Conservation (phyloP, 2,329 filamentous ascomycete species). For the Aspergillus tubingensis region DNA sequence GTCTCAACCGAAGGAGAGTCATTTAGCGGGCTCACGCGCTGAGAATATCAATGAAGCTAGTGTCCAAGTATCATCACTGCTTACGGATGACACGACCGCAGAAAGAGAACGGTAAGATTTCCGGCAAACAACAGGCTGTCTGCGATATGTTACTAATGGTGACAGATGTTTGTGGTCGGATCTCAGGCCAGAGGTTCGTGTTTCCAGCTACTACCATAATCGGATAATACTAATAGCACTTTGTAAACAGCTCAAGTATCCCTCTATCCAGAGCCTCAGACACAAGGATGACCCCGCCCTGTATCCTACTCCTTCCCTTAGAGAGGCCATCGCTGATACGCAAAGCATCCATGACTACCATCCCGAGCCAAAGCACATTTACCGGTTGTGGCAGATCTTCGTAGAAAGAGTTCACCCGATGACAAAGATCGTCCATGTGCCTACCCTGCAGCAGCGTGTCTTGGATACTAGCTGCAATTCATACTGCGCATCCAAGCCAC, state of each 20-base stretch:
- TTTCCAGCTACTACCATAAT: not conserved
- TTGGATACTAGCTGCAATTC: constrained; percentile 60
- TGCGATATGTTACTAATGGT: too few species aligned
- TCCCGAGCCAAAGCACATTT: constrained; percentile 20
- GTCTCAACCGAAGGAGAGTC: not conserved
- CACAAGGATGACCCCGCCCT: not conserved
- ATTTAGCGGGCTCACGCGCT: too few species aligned
- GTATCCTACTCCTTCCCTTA: not conserved
- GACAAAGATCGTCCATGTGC: constrained; percentile 65
- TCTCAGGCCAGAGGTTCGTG: not conserved
- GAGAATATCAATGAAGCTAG: too few species aligned
- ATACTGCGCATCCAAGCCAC: constrained; percentile 43
- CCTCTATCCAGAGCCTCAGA: not conserved
- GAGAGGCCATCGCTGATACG: constrained; percentile 56
- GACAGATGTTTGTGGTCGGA: not conserved
- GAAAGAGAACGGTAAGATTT: not conserved
- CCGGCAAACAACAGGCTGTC: not conserved
- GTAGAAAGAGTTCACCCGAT: constrained; percentile 47
- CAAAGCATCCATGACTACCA: constrained; percentile 22
- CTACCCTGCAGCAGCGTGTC: constrained; percentile 62
- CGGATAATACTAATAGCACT: not conserved
- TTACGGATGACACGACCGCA: not conserved
- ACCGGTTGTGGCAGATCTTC: constrained; percentile 25
- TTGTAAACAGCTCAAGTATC: not conserved
- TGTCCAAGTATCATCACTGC: too few species aligned